Evolutionary conservation across 129 eudicot species (phyloP), one percentile per base, ranked within the genome.

Genomic region (Flaveria robusta): DNA sequence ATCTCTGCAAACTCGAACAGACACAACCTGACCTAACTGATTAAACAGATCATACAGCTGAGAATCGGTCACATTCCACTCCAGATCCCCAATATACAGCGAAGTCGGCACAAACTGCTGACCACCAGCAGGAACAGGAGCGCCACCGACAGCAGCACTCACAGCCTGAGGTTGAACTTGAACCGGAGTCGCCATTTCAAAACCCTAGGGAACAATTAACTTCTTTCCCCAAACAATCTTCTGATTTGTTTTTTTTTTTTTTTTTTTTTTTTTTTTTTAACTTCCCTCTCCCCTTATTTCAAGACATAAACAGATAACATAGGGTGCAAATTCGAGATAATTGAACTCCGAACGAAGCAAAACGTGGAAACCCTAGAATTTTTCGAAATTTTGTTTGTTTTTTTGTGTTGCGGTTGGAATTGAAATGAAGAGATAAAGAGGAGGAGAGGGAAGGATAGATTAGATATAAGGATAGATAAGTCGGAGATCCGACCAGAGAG

Each of bases 241-340:
- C 39, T 34, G 7, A 34, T 34, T 5, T n/a, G n/a, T n/a, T n/a
- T n/a, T n/a, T n/a, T n/a, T n/a, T n/a, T n/a, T n/a, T n/a, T n/a
- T 34, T 24, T 58, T 65, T 83, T 78, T 74, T 69, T 74, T 68
- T 34, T 68, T 77, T 42, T 69, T 77, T 18, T 39, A 4, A n/a
- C 88, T 83, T 84, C 91, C 91, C 89, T 85, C 88, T 81, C 91
- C 96, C 83, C 85, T 89, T 87, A 84, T 89, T 89, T 31, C 54
- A 15, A 47, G 49, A 76, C 11, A 43, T 43, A 43, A 43, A 8
- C 12, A 43, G 49, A 10, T 8, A 11, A 43, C 9, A 43, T 43
- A 34, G 39, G 7, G 7, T 34, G 39, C 39, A 34, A 34, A 5
- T 34, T 34, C 39, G 39, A 34, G 39, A 34, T 34, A 5, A 34